phyloP scores from a whole-genome alignment of 768 basidiomycete species.

The Pisolithus microcarpus region DNA sequence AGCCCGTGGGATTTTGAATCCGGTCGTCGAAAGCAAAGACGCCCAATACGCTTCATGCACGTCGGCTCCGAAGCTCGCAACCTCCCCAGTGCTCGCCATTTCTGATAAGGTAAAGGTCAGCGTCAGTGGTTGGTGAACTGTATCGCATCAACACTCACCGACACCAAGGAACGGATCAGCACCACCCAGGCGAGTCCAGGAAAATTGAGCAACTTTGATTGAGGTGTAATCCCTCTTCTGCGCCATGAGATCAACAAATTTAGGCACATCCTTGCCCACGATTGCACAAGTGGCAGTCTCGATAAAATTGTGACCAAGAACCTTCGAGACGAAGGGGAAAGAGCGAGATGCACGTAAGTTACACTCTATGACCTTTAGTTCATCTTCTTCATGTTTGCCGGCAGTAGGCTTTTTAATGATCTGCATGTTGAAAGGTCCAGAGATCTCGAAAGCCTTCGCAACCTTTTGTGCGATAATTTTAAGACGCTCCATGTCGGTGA shows the following conservation, averaged over 20 bases:
- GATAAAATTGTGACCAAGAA: slow-evolving; percentile 95
- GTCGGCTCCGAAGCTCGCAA: slow-evolving; percentile 91
- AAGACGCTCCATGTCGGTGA: slow-evolving; percentile 74
- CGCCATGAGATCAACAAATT: slow-evolving; percentile 87
- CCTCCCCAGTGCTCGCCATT: slow-evolving; percentile 98
- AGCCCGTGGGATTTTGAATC: slow-evolving; percentile 84
- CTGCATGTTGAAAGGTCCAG: slow-evolving; percentile 99
- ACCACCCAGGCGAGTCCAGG: slow-evolving; percentile 92
- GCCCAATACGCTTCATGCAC: slow-evolving; percentile 96
- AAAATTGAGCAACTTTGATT: slow-evolving; percentile 97
- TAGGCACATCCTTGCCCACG: slow-evolving; percentile 77
- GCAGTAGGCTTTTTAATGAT: slow-evolving; percentile 77
- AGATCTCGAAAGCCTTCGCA: slow-evolving; percentile 90
- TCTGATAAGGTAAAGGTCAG: slow-evolving; percentile 40
- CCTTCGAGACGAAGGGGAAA: slow-evolving; percentile 99
- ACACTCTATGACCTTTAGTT: slow-evolving; percentile 97
- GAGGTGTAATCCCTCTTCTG: slow-evolving; percentile 84
- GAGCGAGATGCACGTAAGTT: slow-evolving; percentile 96
- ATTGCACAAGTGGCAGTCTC: slow-evolving; percentile 89
- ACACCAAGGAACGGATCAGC: slow-evolving; percentile 97
- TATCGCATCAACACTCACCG: slow-evolving; percentile 45
- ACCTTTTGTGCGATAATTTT: slow-evolving; percentile 95
- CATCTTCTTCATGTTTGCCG: slow-evolving; percentile 44
- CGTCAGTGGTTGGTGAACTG: neutral
- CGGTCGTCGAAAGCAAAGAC: slow-evolving; percentile 88